A percentile compares a stretch with the other conserved stretches of the same genome.
These are phyloP conservation scores for Phaffia tasmanica DNA, from an alignment of 768 basidiomycete genomes.

Conservation along the genomic window DNA sequence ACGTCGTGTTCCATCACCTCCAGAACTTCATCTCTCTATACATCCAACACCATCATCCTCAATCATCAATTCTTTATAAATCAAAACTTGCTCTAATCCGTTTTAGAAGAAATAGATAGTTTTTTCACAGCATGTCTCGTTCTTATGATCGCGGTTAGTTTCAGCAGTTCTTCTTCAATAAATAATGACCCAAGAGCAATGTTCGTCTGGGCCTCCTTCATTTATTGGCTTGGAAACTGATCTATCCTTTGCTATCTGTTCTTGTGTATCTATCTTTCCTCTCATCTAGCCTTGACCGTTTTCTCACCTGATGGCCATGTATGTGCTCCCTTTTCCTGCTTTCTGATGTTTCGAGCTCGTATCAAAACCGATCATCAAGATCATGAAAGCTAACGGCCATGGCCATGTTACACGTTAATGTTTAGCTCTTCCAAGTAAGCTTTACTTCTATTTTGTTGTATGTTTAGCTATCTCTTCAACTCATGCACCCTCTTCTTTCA, in stretches of 20 bases:
- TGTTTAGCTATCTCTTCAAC: conserved; percentile 16
- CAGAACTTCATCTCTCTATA: no score
- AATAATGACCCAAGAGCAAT: not conserved
- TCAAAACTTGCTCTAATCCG: no score
- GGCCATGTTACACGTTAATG: not conserved
- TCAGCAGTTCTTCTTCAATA: not conserved
- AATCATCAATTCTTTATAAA: no score
- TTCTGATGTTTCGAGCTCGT: not conserved
- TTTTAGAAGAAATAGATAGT: no score
- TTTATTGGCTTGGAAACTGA: not conserved
- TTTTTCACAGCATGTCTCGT: conserved; percentile 46
- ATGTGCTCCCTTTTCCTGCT: conserved; percentile 24
- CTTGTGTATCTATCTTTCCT: not conserved
- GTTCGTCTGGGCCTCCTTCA: not conserved
- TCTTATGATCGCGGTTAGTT: conserved; percentile 86
- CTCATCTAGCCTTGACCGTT: conserved; percentile 70
- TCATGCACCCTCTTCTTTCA: conserved; percentile 22
- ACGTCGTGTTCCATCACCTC: no score
- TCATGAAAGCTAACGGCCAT: conserved; percentile 7
- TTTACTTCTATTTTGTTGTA: conserved; percentile 15
- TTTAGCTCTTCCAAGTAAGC: conserved; percentile 60
- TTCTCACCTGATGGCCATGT: conserved; percentile 98
- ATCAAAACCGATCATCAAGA: not conserved
- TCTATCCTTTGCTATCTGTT: conserved; percentile 4
- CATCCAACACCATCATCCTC: no score